Evolutionary conservation across 345 rosid genomes (phyloP).

Genomic region (Euphorbia lathyris): DNA sequence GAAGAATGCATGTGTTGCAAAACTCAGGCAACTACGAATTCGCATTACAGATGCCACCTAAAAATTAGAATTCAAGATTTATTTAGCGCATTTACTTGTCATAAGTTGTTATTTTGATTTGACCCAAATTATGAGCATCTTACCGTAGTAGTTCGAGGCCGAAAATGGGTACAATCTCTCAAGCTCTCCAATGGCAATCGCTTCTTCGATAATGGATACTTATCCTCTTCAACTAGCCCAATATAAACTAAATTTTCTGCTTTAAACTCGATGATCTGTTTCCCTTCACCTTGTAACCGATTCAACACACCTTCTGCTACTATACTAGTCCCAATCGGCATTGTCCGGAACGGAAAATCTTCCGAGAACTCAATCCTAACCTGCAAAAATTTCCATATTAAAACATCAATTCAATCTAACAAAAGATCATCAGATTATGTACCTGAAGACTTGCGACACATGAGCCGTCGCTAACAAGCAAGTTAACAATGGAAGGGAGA

Average conservation of each 20-base stretch:
- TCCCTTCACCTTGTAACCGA: constrained; percentile 26
- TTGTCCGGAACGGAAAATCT: constrained; percentile 41
- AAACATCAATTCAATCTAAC: background rate
- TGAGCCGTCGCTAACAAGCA: constrained; percentile 76
- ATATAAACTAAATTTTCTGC: constrained; percentile 69
- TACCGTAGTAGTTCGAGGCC: constrained; percentile 87
- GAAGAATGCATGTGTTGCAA: constrained; percentile 71
- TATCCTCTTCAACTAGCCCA: constrained; percentile 61
- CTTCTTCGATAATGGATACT: constrained; percentile 62
- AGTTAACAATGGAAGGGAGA: constrained; percentile 28
- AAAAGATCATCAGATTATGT: background rate
- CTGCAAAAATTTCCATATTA: constrained; percentile 26
- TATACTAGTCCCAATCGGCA: constrained; percentile 64
- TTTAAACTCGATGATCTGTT: constrained; percentile 52
- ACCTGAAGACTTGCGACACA: constrained; percentile 63
- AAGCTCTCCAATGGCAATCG: constrained; percentile 61
- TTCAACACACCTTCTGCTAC: constrained; percentile 61
- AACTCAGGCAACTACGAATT: constrained; percentile 55
- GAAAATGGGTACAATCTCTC: constrained; percentile 69
- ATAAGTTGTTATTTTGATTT: too few relatives aligned
- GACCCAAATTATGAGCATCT: background rate
- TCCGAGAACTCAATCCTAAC: constrained; percentile 59
- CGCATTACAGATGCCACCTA: constrained; percentile 81
- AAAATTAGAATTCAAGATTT: too few relatives aligned
- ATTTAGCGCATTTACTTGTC: too few relatives aligned